phyloP scores from a whole-genome alignment of 192 early-diverging fungal species.

The Funneliformis mosseae region DNA sequence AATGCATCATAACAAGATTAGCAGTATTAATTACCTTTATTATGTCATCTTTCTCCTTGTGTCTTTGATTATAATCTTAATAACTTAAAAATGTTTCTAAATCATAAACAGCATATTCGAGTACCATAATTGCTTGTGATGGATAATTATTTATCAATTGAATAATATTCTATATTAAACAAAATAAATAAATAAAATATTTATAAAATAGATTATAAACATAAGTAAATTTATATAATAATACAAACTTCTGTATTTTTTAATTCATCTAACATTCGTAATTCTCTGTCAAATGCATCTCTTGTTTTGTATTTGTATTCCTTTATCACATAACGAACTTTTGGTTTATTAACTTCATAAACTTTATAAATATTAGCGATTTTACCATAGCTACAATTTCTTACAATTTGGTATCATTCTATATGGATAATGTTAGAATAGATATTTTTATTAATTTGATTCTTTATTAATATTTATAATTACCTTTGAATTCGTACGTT shows the following conservation, averaged over 20 bases:
- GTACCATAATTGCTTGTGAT: neutral
- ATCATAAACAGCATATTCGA: neutral
- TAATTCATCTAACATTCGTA: neutral
- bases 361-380: neutral
- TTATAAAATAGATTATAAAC: neutral
- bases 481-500: too few species aligned
- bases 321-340: neutral
- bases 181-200: neutral
- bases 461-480: too few species aligned
- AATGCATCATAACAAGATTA: neutral
- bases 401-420: neutral
- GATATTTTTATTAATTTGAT: too few species aligned
- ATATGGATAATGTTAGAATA: constrained; percentile 32
- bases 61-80: neutral
- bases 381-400: neutral
- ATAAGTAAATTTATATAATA: neutral
- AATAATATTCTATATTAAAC: neutral
- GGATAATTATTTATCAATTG: neutral
- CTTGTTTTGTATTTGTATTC: neutral
- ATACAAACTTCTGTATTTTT: neutral
- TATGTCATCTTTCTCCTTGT: neutral
- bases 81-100: neutral
- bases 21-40: neutral
- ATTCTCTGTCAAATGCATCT: neutral
- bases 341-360: neutral